phyloP scores from a whole-genome alignment of 306 rosid species.

The Lathyrus oleraceus region DNA sequence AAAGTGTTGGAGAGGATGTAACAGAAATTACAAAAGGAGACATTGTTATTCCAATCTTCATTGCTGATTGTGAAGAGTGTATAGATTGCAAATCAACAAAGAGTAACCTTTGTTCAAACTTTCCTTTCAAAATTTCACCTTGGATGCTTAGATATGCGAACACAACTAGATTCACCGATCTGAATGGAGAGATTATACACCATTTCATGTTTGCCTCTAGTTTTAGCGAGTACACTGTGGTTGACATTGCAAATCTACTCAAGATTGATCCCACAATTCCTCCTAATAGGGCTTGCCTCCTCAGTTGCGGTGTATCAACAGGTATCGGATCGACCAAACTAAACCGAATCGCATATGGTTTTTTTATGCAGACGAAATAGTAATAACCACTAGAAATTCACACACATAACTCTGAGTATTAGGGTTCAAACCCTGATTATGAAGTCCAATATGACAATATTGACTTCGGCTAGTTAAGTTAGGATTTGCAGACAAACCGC shows the following conservation, averaged over 20 bases:
- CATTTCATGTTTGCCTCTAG: slow-evolving; percentile 81
- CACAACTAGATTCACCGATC: slow-evolving; percentile 72
- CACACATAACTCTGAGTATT: no score
- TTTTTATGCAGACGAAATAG: no score
- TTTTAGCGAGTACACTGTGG: slow-evolving; percentile 75
- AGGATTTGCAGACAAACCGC: no score
- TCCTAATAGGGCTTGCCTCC: slow-evolving; percentile 69
- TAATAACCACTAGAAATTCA: no score
- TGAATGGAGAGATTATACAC: slow-evolving; percentile 56
- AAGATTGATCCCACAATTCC: slow-evolving; percentile 61
- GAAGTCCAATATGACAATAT: no score
- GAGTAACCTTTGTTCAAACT: slow-evolving; percentile 70
- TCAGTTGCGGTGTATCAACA: slow-evolving; percentile 83
- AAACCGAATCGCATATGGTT: no score
- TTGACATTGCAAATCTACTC: slow-evolving; percentile 62
- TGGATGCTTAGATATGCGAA: slow-evolving; percentile 58
- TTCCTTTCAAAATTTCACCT: slow-evolving; percentile 60
- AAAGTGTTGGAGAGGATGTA: slow-evolving; percentile 77
- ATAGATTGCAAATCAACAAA: slow-evolving; percentile 64
- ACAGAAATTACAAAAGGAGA: slow-evolving; percentile 74
- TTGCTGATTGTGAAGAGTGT: slow-evolving; percentile 73
- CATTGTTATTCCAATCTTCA: slow-evolving; percentile 63
- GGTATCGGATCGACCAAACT: slow-evolving; percentile 33
- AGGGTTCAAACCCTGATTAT: no score
- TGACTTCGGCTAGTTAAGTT: no score